Conservation (phyloP, 768 basidiomycete species). For the Pulveroboletus sp. region DNA sequence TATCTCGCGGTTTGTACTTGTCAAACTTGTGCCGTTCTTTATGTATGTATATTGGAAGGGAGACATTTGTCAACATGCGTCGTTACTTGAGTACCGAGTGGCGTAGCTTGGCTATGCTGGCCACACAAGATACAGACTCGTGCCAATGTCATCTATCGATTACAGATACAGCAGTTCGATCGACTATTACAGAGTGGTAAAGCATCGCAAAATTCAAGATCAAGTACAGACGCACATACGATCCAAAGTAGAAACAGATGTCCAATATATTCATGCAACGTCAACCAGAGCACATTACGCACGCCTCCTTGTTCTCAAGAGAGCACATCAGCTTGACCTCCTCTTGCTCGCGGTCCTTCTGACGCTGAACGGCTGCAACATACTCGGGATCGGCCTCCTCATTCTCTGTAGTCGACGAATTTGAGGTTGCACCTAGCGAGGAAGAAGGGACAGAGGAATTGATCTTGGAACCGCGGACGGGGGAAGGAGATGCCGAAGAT, state of each 20-base stretch:
- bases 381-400: conserved; percentile 61
- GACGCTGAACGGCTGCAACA: conserved; percentile 68
- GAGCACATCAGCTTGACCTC: conserved; percentile 81
- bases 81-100: no score
- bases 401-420: conserved; percentile 27
- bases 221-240: conserved; percentile 3
- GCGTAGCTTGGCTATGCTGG: no score
- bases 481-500: conserved; percentile 26
- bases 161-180: no score
- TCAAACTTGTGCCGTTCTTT: no score
- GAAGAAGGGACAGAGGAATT: conserved; percentile 28
- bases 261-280: not conserved
- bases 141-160: no score
- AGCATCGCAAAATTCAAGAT: no score
- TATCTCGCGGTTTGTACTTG: conserved; percentile 2
- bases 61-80: no score
- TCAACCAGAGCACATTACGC: conserved; percentile 87
- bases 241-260: conserved; percentile 1
- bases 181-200: no score
- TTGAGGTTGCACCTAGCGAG: conserved; percentile 9
- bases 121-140: no score
- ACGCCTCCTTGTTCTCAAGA: conserved; percentile 91
- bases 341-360: conserved; percentile 69
- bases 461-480: conserved; percentile 21
- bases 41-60: no score